A percentile compares a stretch with the other conserved stretches of the same genome.
Conservation (phyloP, 1,284 basidiomycete species). For the Cryptococcus sp. region DNA sequence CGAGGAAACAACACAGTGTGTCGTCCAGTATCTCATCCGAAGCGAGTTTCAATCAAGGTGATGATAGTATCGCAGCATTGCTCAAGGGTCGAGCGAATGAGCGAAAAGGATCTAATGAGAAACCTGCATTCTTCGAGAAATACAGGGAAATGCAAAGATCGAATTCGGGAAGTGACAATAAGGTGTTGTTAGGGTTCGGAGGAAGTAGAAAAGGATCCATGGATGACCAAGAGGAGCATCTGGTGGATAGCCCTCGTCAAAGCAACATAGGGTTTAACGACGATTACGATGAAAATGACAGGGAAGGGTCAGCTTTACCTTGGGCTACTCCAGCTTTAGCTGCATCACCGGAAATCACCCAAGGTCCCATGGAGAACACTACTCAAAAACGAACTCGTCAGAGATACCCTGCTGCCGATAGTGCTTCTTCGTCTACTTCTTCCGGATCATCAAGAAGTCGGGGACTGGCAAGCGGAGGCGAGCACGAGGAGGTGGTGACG, state of each 20-base stretch:
- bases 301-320: constrained; percentile 32
- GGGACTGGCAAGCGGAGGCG: constrained; percentile 18
- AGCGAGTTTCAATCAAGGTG: not conserved
- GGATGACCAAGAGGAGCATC: not conserved
- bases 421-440: constrained; percentile 33
- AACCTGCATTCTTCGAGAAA: constrained; percentile 51
- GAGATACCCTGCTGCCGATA: constrained; percentile 27
- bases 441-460: constrained; percentile 18
- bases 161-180: constrained; percentile 3
- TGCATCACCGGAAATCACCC: constrained; percentile 13
- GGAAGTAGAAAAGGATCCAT: constrained; percentile 1
- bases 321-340: constrained; percentile 30
- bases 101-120: constrained; percentile 10
- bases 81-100: constrained; percentile 10
- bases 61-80: constrained; percentile 15
- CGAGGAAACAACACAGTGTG: not conserved
- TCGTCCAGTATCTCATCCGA: not conserved
- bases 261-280: constrained; percentile 14
- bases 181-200: not conserved
- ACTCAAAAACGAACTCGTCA: constrained; percentile 9
- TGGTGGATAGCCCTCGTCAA: constrained; percentile 17
- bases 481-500: constrained; percentile 41
- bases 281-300: constrained; percentile 20
- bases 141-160: constrained; percentile 46
- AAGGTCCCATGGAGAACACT: not conserved